Conservation (phyloP, 306 rosid species). For the Hippophae rhamnoides region DNA sequence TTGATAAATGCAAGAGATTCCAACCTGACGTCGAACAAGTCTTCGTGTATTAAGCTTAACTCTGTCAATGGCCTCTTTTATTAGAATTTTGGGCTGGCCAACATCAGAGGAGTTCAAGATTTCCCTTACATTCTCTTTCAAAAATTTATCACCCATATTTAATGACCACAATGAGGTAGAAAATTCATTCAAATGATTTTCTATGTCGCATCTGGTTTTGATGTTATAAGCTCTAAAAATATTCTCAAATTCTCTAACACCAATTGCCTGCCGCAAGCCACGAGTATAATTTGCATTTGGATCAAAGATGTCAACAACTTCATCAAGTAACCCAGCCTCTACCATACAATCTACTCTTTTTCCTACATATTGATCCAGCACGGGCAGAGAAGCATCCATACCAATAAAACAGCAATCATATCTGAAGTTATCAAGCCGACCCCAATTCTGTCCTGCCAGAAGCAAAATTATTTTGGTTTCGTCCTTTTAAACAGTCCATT, state of each 20-base stretch:
- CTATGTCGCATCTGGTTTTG: conserved; percentile 18
- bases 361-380: conserved; percentile 69
- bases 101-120: conserved; percentile 32
- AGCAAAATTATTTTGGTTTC: conserved; percentile 19
- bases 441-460: conserved; percentile 98
- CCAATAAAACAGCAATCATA: conserved; percentile 70
- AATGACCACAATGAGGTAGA: conserved; percentile 9
- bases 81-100: conserved; percentile 23
- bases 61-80: conserved; percentile 68
- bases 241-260: conserved; percentile 73
- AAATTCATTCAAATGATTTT: conserved; percentile 20
- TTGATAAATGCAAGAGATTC: background rate
- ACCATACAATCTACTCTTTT: conserved; percentile 82
- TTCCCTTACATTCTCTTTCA: conserved; percentile 35
- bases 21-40: conserved; percentile 83
- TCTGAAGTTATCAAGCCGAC: conserved; percentile 68
- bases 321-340: conserved; percentile 68
- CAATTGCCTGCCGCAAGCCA: conserved; percentile 80
- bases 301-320: conserved; percentile 61
- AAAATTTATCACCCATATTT: conserved; percentile 28
- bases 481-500: background rate
- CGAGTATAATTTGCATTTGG: conserved; percentile 59
- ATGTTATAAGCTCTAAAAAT: conserved; percentile 30
- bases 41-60: conserved; percentile 73
- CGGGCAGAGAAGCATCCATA: conserved; percentile 68